Conservation (phyloP, 2,329 filamentous ascomycete genomes). For the Phialocephala subalpina region DNA sequence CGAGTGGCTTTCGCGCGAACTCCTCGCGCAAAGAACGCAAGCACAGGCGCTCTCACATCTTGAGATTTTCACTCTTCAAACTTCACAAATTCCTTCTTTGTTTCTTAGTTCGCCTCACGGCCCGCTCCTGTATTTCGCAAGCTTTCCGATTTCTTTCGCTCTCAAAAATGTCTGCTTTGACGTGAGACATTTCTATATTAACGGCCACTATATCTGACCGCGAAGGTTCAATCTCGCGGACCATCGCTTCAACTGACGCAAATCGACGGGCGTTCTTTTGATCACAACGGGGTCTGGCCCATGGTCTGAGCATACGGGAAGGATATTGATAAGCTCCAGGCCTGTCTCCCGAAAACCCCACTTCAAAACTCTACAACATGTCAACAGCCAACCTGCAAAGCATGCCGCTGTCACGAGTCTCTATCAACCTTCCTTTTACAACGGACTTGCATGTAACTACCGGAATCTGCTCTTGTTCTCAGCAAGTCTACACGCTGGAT, state of each 20-base stretch:
- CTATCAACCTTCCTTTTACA: slow-evolving; percentile 1
- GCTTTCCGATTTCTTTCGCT: background rate
- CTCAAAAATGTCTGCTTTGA: slow-evolving; percentile 2
- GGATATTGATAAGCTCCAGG: background rate
- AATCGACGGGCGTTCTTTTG: background rate
- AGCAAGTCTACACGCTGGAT: slow-evolving; percentile 20
- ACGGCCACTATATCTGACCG: slow-evolving; percentile 7
- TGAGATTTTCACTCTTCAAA: background rate
- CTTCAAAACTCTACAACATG: background rate
- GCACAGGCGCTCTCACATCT: background rate
- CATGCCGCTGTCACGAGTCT: slow-evolving; percentile 18
- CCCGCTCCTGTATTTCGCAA: slow-evolving; percentile 2
- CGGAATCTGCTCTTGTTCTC: background rate
- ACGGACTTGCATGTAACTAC: slow-evolving; percentile 17
- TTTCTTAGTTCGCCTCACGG: background rate
- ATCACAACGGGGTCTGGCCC: slow-evolving; percentile 9
- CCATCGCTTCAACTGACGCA: slow-evolving; percentile 5
- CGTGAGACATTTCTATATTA: slow-evolving; percentile 1
- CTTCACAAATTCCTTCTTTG: background rate
- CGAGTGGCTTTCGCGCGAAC: background rate
- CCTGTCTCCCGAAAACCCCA: slow-evolving; percentile 2
- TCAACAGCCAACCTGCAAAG: background rate
- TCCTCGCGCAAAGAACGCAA: background rate
- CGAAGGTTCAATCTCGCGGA: background rate
- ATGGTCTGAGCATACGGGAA: slow-evolving; percentile 14